These are phyloP conservation scores for Echria macrotheca DNA, from an alignment of 495 filamentous ascomycete species.

Conservation along the genomic window DNA sequence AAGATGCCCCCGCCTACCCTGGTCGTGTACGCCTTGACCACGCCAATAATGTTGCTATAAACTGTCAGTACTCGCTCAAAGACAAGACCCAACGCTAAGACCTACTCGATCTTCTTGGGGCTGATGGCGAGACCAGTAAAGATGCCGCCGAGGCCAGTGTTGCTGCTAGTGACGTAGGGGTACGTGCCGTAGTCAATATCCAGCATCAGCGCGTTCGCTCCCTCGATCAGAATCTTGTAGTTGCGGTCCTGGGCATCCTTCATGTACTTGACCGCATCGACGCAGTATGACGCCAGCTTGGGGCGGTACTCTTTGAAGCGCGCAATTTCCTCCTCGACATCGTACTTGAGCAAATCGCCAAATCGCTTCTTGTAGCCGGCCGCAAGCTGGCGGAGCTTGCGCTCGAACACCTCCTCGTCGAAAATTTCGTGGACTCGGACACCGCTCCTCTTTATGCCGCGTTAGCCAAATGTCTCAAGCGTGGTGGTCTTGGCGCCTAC, in stretches of 20 bases:
- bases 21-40: slow-evolving; percentile 77
- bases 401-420: slow-evolving; percentile 62
- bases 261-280: slow-evolving; percentile 63
- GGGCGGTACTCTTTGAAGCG: slow-evolving; percentile 59
- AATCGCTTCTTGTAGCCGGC: slow-evolving; percentile 65
- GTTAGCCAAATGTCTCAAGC: too few species aligned
- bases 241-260: slow-evolving; percentile 51
- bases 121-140: slow-evolving; percentile 64
- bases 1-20: slow-evolving; percentile 79
- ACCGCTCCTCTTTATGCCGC: slow-evolving; percentile 55
- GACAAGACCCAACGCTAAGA: neutral
- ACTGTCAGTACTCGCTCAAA: slow-evolving; percentile 6
- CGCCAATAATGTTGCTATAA: slow-evolving; percentile 59
- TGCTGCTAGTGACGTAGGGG: slow-evolving; percentile 78
- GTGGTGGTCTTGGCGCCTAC: too few species aligned
- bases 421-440: slow-evolving; percentile 73
- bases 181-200: slow-evolving; percentile 59
- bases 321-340: slow-evolving; percentile 73
- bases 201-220: slow-evolving; percentile 72
- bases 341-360: slow-evolving; percentile 67
- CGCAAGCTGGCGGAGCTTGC: slow-evolving; percentile 62
- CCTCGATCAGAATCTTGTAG: slow-evolving; percentile 71
- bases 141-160: slow-evolving; percentile 69
- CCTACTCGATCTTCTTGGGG: slow-evolving; percentile 41
- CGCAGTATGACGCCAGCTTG: slow-evolving; percentile 59